These are phyloP conservation scores for Colletotrichum musae DNA, from an alignment of 2,329 filamentous ascomycete genomes.

Conservation along the genomic window DNA sequence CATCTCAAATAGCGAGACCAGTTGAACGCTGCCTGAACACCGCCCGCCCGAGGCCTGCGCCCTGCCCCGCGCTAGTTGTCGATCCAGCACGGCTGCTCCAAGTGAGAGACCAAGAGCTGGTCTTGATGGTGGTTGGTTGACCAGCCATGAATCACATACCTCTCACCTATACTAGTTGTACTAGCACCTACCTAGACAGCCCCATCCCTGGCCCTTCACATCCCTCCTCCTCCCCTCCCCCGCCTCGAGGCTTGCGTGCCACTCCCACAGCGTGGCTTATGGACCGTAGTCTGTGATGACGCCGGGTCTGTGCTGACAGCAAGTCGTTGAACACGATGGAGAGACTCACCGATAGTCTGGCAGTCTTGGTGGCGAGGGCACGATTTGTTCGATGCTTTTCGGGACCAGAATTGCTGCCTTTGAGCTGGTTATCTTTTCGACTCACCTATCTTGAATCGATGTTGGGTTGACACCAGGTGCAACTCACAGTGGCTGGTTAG, in stretches of 20 bases:
- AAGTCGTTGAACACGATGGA: background rate
- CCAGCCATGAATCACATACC: slow-evolving; percentile 21
- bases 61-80: slow-evolving; percentile 28
- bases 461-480: slow-evolving; percentile 4
- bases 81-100: slow-evolving; percentile 21
- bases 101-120: background rate
- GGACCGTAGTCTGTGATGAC: slow-evolving; percentile 10
- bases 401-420: slow-evolving; percentile 14
- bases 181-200: slow-evolving; percentile 11
- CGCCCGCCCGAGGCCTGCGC: slow-evolving; percentile 13
- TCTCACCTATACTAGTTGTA: background rate
- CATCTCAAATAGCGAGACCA: slow-evolving; percentile 20
- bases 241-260: slow-evolving; percentile 19
- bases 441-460: slow-evolving; percentile 9
- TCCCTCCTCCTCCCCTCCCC: no score
- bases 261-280: slow-evolving; percentile 10
- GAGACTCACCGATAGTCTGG: background rate
- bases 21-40: background rate
- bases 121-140: slow-evolving; percentile 21
- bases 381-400: slow-evolving; percentile 15
- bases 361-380: slow-evolving; percentile 6
- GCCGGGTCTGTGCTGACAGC: slow-evolving; percentile 23
- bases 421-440: slow-evolving; percentile 9
- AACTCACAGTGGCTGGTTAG: slow-evolving; percentile 3
- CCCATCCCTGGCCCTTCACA: slow-evolving; percentile 14